A percentile compares a stretch with the other conserved stretches of the same genome.
These are phyloP conservation scores for Solanum pennellii DNA, from an alignment of 257 asterid genomes.

Conservation along the genomic window DNA sequence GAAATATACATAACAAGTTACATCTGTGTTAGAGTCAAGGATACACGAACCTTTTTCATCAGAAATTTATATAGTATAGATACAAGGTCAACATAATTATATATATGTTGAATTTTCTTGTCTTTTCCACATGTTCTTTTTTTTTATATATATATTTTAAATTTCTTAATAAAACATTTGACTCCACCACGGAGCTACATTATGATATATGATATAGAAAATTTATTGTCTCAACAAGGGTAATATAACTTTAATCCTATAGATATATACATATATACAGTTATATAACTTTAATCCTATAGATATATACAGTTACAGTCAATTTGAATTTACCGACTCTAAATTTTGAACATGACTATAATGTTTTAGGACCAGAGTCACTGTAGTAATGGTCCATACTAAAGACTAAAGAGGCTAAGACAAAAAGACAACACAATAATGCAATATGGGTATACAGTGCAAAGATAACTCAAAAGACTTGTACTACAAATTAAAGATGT, in stretches of 20 bases:
- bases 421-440: neutral
- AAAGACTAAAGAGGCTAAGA: neutral
- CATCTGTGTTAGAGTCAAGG: too few species aligned
- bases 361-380: neutral
- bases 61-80: too few species aligned
- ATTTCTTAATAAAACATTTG: neutral
- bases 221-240: too few species aligned
- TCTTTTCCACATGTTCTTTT: too few species aligned
- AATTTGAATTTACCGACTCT: neutral
- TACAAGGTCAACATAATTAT: too few species aligned
- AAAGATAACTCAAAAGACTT: neutral
- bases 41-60: neutral
- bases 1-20: neutral
- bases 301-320: neutral
- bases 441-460: neutral
- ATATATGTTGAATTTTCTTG: too few species aligned
- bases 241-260: too few species aligned
- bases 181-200: neutral
- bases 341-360: neutral
- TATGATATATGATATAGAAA: too few species aligned
- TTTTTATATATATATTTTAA: too few species aligned
- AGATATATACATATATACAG: too few species aligned
- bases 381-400: neutral
- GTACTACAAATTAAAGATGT: neutral
- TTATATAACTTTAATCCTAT: too few species aligned